A percentile compares a stretch with the other conserved stretches of the same genome.
phyloP scores from a whole-genome alignment of 2,329 filamentous ascomycete species.

The Aspergillus piperis region DNA sequence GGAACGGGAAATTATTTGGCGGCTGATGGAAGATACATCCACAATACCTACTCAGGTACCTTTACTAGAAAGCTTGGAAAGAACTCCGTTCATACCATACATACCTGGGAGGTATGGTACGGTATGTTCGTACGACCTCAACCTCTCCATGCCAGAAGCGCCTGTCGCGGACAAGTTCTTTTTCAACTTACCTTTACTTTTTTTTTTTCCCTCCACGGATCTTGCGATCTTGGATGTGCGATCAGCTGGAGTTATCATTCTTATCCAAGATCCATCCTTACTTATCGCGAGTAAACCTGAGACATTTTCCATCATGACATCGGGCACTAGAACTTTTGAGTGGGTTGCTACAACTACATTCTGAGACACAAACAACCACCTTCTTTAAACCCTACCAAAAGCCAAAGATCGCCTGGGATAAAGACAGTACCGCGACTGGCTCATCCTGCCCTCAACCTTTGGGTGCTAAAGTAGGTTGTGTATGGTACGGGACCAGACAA shows the following conservation, averaged over 20 bases:
- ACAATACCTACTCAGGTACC: neutral
- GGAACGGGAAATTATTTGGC: neutral
- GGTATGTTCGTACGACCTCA: neutral
- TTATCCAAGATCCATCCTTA: neutral
- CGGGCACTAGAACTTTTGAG: neutral
- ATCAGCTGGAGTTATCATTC: neutral
- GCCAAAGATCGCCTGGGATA: neutral
- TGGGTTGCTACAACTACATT: neutral
- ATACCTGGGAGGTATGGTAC: neutral
- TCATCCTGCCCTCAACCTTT: neutral
- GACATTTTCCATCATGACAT: neutral
- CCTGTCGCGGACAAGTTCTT: neutral
- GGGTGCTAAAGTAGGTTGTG: neutral
- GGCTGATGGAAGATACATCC: neutral
- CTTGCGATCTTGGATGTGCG: neutral
- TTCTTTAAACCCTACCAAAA: neutral
- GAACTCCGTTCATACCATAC: neutral
- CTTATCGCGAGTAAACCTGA: neutral
- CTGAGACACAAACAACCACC: neutral
- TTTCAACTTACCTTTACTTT: too few species aligned
- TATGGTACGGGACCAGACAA: neutral
- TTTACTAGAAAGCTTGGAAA: too few species aligned
- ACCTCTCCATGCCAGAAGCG: neutral
- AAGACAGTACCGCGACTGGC: neutral
- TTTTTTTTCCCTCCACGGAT: neutral